phyloP scores from a whole-genome alignment of 768 basidiomycete genomes.

The Serendipita vermifera region DNA sequence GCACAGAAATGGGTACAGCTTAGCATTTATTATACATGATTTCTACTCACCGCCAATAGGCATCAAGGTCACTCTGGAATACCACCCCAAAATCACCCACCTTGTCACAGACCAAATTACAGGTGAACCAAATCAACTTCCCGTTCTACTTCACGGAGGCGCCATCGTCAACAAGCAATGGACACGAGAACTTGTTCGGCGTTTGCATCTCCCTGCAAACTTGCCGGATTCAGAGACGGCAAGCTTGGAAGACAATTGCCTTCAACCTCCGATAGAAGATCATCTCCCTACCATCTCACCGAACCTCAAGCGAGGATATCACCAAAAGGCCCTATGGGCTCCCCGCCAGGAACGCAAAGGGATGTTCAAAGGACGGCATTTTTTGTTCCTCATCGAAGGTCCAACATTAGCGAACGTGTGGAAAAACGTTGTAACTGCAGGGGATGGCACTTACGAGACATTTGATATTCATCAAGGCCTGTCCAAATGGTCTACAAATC shows the following conservation, averaged over 20 bases:
- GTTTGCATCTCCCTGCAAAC: neutral
- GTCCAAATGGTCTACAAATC: neutral
- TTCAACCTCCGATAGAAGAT: neutral
- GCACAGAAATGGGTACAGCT: neutral
- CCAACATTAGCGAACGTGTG: neutral
- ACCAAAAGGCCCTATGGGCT: neutral
- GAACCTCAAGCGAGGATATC: neutral
- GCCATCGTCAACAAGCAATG: neutral
- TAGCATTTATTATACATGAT: neutral
- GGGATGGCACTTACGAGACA: neutral
- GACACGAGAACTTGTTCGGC: neutral
- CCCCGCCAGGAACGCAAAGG: neutral
- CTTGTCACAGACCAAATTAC: conserved; percentile 4
- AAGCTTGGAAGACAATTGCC: neutral
- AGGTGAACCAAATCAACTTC: conserved; percentile 2
- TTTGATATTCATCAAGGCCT: neutral
- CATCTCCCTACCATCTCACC: neutral
- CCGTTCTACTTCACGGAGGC: neutral
- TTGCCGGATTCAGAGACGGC: neutral
- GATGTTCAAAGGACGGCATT: neutral
- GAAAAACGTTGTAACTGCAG: conserved; percentile 2
- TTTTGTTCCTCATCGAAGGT: conserved; percentile 4
- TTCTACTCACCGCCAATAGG: neutral
- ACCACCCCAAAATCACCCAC: neutral
- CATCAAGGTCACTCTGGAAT: neutral